Percentiles rank a stretch among this genome's conserved stretches.
Evolutionary conservation across 108 stramenopile species (phyloP).

Genomic region (Cyclotella choctawhatcheeana): DNA sequence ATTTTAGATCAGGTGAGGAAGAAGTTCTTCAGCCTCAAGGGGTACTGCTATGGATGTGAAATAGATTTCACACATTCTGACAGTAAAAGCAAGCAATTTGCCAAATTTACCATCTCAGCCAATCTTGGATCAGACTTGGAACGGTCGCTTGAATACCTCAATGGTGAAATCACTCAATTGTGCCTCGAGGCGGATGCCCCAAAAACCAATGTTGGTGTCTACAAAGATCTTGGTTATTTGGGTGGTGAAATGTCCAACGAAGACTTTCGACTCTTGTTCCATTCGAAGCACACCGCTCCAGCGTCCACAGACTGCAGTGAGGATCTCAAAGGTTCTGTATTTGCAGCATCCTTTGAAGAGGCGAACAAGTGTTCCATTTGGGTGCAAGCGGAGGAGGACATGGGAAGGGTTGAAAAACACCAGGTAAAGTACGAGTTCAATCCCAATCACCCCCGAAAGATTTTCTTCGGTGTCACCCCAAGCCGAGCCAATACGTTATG

Average conservation of each 20-base stretch:
- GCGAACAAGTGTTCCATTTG: constrained; percentile 77
- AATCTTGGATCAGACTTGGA: constrained; percentile 62
- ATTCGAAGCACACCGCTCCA: constrained; percentile 21
- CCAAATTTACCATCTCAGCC: constrained; percentile 59
- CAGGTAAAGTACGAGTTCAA: constrained; percentile 58
- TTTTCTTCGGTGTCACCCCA: constrained; percentile 81
- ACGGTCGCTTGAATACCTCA: constrained; percentile 31
- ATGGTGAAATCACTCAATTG: constrained; percentile 44
- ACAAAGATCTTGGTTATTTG: constrained; percentile 68
- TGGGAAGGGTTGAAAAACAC: constrained; percentile 68
- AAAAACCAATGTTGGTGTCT: constrained; percentile 53
- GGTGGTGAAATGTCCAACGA: constrained; percentile 70
- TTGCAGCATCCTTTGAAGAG: constrained; percentile 74
- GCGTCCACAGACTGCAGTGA: constrained; percentile 53
- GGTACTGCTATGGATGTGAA: constrained; percentile 63
- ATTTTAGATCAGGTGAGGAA: constrained; percentile 73
- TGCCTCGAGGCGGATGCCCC: constrained; percentile 67
- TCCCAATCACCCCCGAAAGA: constrained; percentile 59
- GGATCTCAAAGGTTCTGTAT: constrained; percentile 61
- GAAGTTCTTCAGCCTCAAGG: constrained; percentile 58
- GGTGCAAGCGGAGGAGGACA: constrained; percentile 81
- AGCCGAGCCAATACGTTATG: constrained; percentile 60
- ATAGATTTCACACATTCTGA: constrained; percentile 76
- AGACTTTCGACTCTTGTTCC: constrained; percentile 63
- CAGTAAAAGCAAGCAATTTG: constrained; percentile 83